A percentile compares a stretch with the other conserved stretches of the same genome.
Evolutionary conservation across 1,139 yeast genomes (phyloP).

Genomic region (Pichia sp.): DNA sequence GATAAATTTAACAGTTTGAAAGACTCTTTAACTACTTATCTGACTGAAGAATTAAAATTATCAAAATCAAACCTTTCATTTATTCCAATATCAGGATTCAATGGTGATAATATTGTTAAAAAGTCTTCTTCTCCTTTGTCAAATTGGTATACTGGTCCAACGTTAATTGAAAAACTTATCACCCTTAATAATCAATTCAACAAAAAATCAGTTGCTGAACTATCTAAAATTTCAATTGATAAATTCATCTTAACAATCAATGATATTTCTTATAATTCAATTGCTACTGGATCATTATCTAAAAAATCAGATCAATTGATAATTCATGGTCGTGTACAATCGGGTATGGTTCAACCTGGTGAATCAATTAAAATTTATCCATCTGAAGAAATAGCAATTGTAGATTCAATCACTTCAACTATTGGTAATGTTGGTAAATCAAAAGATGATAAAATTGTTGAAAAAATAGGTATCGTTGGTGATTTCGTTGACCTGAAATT

Average conservation of each 20-base stretch:
- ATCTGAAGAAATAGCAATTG: conserved; percentile 36
- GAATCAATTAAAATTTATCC: conserved; percentile 65
- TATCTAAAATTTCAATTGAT: conserved; percentile 8
- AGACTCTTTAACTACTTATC: conserved; percentile 48
- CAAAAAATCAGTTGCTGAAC: neutral
- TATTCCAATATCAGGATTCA: conserved; percentile 81
- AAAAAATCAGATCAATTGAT: conserved; percentile 36
- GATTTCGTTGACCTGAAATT: neutral
- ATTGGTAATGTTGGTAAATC: conserved; percentile 24
- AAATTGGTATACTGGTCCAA: conserved; percentile 39
- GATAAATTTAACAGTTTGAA: conserved; percentile 56
- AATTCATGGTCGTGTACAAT: conserved; percentile 64
- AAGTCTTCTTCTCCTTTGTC: conserved; percentile 28
- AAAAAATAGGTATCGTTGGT: conserved; percentile 43
- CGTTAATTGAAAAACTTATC: conserved; percentile 56
- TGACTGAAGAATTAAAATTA: conserved; percentile 45
- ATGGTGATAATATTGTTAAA: conserved; percentile 73
- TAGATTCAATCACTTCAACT: conserved; percentile 33
- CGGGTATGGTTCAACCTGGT: conserved; percentile 74
- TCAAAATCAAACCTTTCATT: conserved; percentile 44
- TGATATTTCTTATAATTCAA: conserved; percentile 33
- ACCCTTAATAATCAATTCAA: conserved; percentile 14
- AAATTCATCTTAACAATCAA: conserved; percentile 46
- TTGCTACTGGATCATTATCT: conserved; percentile 19
- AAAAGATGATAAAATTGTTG: conserved; percentile 56